These are phyloP conservation scores for Metarhizium brunneum DNA, from an alignment of 2,329 filamentous ascomycete genomes.

Conservation along the genomic window DNA sequence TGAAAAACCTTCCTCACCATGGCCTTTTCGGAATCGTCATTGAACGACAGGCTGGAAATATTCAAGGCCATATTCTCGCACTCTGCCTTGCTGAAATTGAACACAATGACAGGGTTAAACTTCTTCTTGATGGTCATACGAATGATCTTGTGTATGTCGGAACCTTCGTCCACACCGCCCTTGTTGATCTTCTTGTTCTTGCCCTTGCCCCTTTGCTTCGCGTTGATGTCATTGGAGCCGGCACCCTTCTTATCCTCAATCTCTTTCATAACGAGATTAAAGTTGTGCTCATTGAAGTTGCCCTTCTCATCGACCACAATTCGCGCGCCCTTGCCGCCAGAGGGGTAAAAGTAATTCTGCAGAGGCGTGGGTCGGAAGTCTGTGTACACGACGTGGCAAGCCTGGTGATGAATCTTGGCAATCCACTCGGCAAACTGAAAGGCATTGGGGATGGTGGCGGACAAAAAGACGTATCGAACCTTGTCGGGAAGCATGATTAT, in stretches of 20 bases:
- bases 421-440: conserved; percentile 99
- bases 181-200: conserved; percentile 91
- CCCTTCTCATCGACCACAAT: conserved; percentile 95
- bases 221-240: conserved; percentile 69
- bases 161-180: conserved; percentile 63
- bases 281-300: conserved; percentile 92
- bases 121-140: conserved; percentile 98
- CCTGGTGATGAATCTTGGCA: conserved; percentile 92
- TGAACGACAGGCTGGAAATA: conserved; percentile 83
- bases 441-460: conserved; percentile 95
- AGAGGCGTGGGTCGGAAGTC: conserved; percentile 95
- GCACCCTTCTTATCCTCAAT: conserved; percentile 83
- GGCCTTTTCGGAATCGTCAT: conserved; percentile 88
- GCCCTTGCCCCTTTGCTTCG: conserved; percentile 75
- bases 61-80: conserved; percentile 85
- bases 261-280: conserved; percentile 87
- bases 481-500: conserved; percentile 97
- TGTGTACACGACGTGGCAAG: conserved; percentile 97
- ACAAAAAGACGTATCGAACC: conserved; percentile 96
- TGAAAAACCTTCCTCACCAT: conserved; percentile 93
- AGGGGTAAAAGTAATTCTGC: conserved; percentile 96
- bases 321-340: conserved; percentile 85
- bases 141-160: conserved; percentile 94
- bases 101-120: conserved; percentile 97
- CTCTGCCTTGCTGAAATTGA: conserved; percentile 98